Evolutionary conservation across 805 yeast genomes (phyloP).

Genomic region (Candida tammaniensis): DNA sequence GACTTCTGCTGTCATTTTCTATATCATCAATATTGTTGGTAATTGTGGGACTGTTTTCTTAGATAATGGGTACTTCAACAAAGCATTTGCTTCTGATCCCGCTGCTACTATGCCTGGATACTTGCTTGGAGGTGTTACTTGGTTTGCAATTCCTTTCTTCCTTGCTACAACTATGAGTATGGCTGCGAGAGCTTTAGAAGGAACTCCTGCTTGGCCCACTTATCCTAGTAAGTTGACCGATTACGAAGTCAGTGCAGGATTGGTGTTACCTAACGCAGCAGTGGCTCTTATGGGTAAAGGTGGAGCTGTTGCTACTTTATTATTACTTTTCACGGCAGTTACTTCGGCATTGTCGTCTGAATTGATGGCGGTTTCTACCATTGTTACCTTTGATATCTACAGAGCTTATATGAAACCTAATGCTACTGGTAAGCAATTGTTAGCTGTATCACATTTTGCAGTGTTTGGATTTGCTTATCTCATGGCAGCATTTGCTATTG

Average conservation of each 20-base stretch:
- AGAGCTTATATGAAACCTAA: slow-evolving; percentile 74
- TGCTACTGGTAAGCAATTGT: slow-evolving; percentile 73
- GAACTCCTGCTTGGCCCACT: slow-evolving; percentile 71
- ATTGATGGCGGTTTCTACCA: slow-evolving; percentile 81
- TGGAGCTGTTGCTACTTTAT: slow-evolving; percentile 80
- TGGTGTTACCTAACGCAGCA: slow-evolving; percentile 76
- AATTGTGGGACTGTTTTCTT: slow-evolving; percentile 86
- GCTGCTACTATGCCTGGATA: slow-evolving; percentile 86
- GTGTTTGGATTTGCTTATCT: slow-evolving; percentile 56
- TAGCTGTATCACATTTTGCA: slow-evolving; percentile 62
- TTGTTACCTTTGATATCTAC: slow-evolving; percentile 83
- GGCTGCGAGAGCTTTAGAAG: slow-evolving; percentile 74
- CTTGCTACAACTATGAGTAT: slow-evolving; percentile 83
- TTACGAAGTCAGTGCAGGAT: slow-evolving; percentile 76
- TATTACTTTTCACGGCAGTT: slow-evolving; percentile 86
- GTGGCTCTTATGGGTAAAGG: slow-evolving; percentile 81
- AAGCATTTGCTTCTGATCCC: slow-evolving; percentile 83
- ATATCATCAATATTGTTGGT: slow-evolving; percentile 82
- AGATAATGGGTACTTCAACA: slow-evolving; percentile 87
- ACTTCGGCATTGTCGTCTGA: slow-evolving; percentile 93
- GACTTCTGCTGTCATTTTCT: slow-evolving; percentile 81
- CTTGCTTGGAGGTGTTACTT: slow-evolving; percentile 81
- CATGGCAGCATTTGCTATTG: slow-evolving; percentile 83
- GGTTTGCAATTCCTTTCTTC: slow-evolving; percentile 89
- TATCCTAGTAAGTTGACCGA: slow-evolving; percentile 66